Conservation (phyloP, 2,329 filamentous ascomycete species). For the Calycina marina region DNA sequence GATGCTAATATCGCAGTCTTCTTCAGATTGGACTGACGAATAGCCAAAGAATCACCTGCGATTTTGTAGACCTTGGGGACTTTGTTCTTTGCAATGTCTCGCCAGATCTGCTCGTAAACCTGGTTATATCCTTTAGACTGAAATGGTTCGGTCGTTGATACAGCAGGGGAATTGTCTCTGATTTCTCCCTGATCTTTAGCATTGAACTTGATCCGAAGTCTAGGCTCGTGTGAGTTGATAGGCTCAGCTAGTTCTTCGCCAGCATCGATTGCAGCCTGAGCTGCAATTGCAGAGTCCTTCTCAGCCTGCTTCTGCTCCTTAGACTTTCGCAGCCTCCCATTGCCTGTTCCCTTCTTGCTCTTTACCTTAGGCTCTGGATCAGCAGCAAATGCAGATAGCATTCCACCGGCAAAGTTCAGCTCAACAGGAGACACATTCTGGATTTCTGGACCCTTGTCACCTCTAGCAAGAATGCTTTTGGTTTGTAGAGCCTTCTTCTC, state of each 20-base stretch:
- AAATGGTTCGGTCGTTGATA: conserved; percentile 35
- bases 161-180: conserved; percentile 29
- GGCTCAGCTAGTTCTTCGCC: conserved; percentile 53
- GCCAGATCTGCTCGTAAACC: conserved; percentile 95
- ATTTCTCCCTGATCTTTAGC: conserved; percentile 28
- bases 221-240: conserved; percentile 22
- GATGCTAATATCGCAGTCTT: conserved; percentile 95
- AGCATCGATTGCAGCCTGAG: conserved; percentile 69
- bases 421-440: conserved; percentile 55
- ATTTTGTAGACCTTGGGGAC: conserved; percentile 85
- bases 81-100: conserved; percentile 85
- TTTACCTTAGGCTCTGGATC: conserved; percentile 35
- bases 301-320: conserved; percentile 75
- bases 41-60: conserved; percentile 71
- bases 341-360: conserved; percentile 31
- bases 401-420: conserved; percentile 71
- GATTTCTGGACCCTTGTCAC: conserved; percentile 62
- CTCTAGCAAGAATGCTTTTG: conserved; percentile 73
- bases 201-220: conserved; percentile 47
- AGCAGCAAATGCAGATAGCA: conserved; percentile 68
- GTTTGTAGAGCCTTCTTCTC: conserved; percentile 90
- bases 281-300: conserved; percentile 71
- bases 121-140: conserved; percentile 90
- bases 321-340: conserved; percentile 71
- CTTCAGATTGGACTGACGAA: conserved; percentile 86